These are phyloP conservation scores for Chytriomyces confervae DNA, from an alignment of 192 early-diverging fungal genomes.

Conservation along the genomic window DNA sequence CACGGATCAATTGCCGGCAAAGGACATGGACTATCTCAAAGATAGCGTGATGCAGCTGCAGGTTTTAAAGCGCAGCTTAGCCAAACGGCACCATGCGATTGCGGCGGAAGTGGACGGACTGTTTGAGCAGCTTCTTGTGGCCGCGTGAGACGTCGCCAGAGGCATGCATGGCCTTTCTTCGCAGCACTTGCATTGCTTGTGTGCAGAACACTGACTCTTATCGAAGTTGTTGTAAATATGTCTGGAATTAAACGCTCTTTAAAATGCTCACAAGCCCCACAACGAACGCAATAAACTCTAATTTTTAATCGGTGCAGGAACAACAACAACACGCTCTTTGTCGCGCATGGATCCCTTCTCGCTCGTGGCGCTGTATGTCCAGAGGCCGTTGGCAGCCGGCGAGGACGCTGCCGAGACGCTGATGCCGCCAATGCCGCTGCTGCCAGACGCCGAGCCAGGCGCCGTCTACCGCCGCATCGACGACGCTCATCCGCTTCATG, in stretches of 20 bases:
- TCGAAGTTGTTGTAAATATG: not conserved
- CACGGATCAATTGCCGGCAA: slow-evolving; percentile 14
- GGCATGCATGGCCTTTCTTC: not conserved
- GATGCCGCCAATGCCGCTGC: not conserved
- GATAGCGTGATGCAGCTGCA: not conserved
- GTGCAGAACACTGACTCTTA: not conserved
- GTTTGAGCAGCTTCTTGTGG: slow-evolving; percentile 11
- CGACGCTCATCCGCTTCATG: not conserved
- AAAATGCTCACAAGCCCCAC: not conserved
- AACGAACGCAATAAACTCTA: not conserved
- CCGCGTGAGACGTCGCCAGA: not conserved
- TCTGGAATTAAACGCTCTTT: too few species aligned
- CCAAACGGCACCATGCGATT: slow-evolving; percentile 10
- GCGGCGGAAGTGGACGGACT: slow-evolving; percentile 4
- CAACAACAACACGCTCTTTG: too few species aligned
- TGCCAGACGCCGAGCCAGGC: not conserved
- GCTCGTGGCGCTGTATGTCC: not conserved
- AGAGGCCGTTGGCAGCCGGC: not conserved
- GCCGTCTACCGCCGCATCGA: not conserved
- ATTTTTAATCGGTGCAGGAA: not conserved
- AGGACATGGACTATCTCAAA: slow-evolving; percentile 2
- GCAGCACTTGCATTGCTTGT: too few species aligned
- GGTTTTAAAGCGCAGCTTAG: slow-evolving; percentile 5
- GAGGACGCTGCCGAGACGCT: not conserved
- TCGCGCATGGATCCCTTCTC: not conserved